phyloP scores from a whole-genome alignment of 805 yeast species.

The Ogataea nakhonphanomensis region DNA sequence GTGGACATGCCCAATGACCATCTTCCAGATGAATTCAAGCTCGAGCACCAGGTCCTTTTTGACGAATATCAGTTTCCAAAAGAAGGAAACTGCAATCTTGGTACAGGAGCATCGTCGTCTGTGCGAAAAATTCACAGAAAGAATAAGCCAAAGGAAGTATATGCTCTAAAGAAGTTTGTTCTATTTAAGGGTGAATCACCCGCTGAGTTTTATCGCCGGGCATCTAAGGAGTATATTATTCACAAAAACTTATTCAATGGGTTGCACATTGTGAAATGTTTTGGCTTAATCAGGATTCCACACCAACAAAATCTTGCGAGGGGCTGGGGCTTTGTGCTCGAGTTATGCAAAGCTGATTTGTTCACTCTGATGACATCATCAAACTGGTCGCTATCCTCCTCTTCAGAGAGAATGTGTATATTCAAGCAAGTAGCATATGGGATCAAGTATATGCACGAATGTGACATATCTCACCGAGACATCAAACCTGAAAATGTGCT shows the following conservation, averaged over 20 bases:
- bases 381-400: conserved; percentile 54
- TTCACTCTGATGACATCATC: conserved; percentile 56
- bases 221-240: conserved; percentile 66
- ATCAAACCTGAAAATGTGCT: conserved; percentile 91
- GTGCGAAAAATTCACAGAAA: conserved; percentile 51
- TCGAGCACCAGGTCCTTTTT: conserved; percentile 47
- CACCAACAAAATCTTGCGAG: conserved; percentile 51
- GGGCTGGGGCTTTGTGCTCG: conserved; percentile 82
- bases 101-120: conserved; percentile 73
- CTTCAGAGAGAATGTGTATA: conserved; percentile 59
- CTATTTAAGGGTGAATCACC: conserved; percentile 63
- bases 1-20: conserved; percentile 66
- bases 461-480: conserved; percentile 88
- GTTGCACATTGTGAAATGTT: conserved; percentile 62
- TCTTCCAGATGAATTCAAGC: conserved; percentile 55
- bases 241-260: conserved; percentile 53
- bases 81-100: conserved; percentile 50
- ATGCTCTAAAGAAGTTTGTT: conserved; percentile 67
- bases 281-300: conserved; percentile 55
- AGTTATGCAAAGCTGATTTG: conserved; percentile 57
- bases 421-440: conserved; percentile 72
- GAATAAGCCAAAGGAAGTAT: conserved; percentile 43
- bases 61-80: conserved; percentile 53
- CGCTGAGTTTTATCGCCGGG: conserved; percentile 68
- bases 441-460: conserved; percentile 62